Base-by-base conservation (phyloP, 192 early-diverging fungal genomes). In the Backusella tarrabulga region DNA sequence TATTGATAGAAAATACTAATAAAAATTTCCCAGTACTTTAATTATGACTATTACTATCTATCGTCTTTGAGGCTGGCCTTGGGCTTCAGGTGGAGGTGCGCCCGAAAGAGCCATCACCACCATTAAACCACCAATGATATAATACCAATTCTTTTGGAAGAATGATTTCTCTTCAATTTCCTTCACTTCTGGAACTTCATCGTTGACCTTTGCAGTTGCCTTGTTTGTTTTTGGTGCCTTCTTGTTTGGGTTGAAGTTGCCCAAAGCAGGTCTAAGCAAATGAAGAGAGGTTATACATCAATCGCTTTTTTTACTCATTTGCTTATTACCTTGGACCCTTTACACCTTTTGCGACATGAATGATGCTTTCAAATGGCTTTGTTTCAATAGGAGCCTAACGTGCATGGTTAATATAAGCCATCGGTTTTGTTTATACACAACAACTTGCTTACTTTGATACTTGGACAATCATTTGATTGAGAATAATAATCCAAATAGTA, bases 91-190 rank as follows among this genome's bases (percentile, higher is more conserved):
- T 11, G 42, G 26, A 29, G 71, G 46, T 52, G 38, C 34, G 41
- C 34, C 71, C 26, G 12, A 15, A 26, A 66, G 12, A 6, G 54
- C 41, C 50, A 79, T 44, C 9, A 79, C 50, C 8, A 76, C 5
- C 21, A 76, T 68, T 23, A 17, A 50, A 21, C n/a, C 56, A 34
- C n/a, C 68, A 4, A 79, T 19, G 12, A 76, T 40, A n/a, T 72
- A 23, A 34, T 76, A 77, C 81, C 81, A 83, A 34, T 83, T 79
- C 71, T 83, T 83, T 67, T 78, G 81, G 72, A 79, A 79, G 19
- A 83, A 83, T 23, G 81, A 71, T 26, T 83, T 78, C 44, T 83
- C 81, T 35, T 79, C 77, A 60, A 70, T 50, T 11, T 29, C 70
- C 15, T 76, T 68, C n/a, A 75, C 74, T 5, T 60, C 73, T 29